Evolutionary conservation across 768 basidiomycete genomes (phyloP).

Genomic region (Daedaleopsis nitida): DNA sequence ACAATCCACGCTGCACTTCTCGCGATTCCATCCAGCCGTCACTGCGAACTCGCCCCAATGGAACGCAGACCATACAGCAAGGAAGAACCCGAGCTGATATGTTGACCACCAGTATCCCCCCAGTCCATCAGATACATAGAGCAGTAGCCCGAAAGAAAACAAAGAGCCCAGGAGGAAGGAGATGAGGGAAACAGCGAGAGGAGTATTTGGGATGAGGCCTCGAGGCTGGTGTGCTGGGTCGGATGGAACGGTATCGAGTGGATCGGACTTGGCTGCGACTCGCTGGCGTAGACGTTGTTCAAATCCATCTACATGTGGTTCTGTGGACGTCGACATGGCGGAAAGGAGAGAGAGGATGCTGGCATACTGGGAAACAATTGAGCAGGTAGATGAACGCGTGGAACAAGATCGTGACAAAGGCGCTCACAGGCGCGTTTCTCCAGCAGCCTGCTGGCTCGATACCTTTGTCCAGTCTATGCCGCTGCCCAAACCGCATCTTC

Average conservation of each 20-base stretch:
- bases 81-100: slow-evolving; percentile 80
- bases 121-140: slow-evolving; percentile 51
- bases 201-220: slow-evolving; percentile 86
- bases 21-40: slow-evolving; percentile 93
- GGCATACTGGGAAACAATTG: slow-evolving; percentile 18
- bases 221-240: slow-evolving; percentile 36
- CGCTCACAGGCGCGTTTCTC: neutral
- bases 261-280: slow-evolving; percentile 33
- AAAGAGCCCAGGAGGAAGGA: slow-evolving; percentile 83
- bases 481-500: too few species aligned
- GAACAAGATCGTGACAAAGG: neutral
- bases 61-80: slow-evolving; percentile 82
- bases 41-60: slow-evolving; percentile 95
- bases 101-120: slow-evolving; percentile 60
- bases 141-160: slow-evolving; percentile 59
- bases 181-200: slow-evolving; percentile 72
- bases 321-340: slow-evolving; percentile 10
- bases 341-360: neutral
- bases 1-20: slow-evolving; percentile 94
- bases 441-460: neutral
- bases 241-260: slow-evolving; percentile 59
- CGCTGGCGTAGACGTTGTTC: slow-evolving; percentile 44
- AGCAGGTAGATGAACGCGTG: neutral
- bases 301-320: slow-evolving; percentile 17
- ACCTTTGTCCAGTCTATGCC: too few species aligned